These are phyloP conservation scores for Epicoccum nigrum DNA, from an alignment of 2,329 filamentous ascomycete genomes.

Conservation along the genomic window DNA sequence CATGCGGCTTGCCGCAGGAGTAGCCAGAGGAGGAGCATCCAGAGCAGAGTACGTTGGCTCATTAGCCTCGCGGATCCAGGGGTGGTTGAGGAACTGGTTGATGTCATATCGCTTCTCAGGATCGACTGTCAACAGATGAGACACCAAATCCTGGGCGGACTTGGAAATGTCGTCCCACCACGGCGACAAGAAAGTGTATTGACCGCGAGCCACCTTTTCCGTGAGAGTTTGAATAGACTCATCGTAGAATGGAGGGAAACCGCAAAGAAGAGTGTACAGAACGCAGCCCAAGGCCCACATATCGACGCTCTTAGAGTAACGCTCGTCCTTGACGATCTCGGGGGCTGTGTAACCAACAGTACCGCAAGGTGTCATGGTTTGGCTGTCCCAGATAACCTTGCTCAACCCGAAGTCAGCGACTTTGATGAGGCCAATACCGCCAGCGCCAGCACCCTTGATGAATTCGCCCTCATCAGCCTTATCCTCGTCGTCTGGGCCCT, in stretches of 20 bases:
- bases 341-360: slow-evolving; percentile 98
- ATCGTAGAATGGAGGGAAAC: slow-evolving; percentile 98
- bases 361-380: slow-evolving; percentile 99
- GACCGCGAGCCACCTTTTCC: slow-evolving; percentile 94
- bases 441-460: slow-evolving; percentile 76
- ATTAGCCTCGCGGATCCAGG: slow-evolving; percentile 80
- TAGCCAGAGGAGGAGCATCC: slow-evolving; percentile 75
- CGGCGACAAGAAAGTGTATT: slow-evolving; percentile 96
- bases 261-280: slow-evolving; percentile 93
- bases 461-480: slow-evolving; percentile 98
- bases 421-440: slow-evolving; percentile 94
- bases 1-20: slow-evolving; percentile 65
- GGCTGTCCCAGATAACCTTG: slow-evolving; percentile 97
- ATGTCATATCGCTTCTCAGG: slow-evolving; percentile 96
- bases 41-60: slow-evolving; percentile 70
- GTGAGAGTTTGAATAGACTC: slow-evolving; percentile 97
- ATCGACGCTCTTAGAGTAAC: slow-evolving; percentile 97
- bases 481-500: slow-evolving; percentile 88
- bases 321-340: slow-evolving; percentile 98
- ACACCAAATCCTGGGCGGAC: slow-evolving; percentile 90
- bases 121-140: slow-evolving; percentile 90
- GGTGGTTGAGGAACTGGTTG: slow-evolving; percentile 88
- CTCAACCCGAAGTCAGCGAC: slow-evolving; percentile 97
- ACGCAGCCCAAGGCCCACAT: slow-evolving; percentile 99
- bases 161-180: slow-evolving; percentile 99